These are phyloP conservation scores for Naematelia encephala DNA, from an alignment of 768 basidiomycete species.

Conservation along the genomic window DNA sequence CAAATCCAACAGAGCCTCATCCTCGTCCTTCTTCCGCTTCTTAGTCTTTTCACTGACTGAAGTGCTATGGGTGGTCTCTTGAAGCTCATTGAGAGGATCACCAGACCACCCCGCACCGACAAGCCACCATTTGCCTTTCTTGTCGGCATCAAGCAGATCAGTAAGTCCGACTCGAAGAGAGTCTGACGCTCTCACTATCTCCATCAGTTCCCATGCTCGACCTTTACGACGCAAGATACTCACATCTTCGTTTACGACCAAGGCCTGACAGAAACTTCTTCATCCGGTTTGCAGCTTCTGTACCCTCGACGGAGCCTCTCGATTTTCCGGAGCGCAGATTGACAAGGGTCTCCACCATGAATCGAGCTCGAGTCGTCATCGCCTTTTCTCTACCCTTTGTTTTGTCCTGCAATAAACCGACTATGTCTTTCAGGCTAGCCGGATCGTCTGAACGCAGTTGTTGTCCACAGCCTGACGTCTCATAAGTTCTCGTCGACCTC, in stretches of 20 bases:
- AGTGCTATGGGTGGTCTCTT: conserved; percentile 29
- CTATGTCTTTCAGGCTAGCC: conserved; percentile 83
- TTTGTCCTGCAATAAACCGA: conserved; percentile 73
- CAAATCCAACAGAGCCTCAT: conserved; percentile 62
- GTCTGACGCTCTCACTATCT: conserved; percentile 59
- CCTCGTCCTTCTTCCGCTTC: conserved; percentile 39
- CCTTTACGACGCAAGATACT: conserved; percentile 48
- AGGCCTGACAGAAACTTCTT: conserved; percentile 79
- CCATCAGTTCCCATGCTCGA: neutral
- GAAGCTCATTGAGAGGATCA: conserved; percentile 72
- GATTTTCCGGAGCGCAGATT: conserved; percentile 90
- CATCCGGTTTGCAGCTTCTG: conserved; percentile 76
- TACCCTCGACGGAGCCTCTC: conserved; percentile 60
- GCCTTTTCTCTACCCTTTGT: conserved; percentile 56
- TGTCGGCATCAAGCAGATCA: conserved; percentile 80
- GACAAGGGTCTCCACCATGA: conserved; percentile 90
- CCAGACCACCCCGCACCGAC: conserved; percentile 95
- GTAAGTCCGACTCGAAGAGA: conserved; percentile 76
- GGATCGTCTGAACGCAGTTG: conserved; percentile 92
- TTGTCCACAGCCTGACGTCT: conserved; percentile 71
- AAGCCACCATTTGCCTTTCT: conserved; percentile 96
- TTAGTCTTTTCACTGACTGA: conserved; percentile 19
- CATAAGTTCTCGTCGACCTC: neutral
- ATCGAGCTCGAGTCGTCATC: conserved; percentile 67
- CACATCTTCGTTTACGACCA: conserved; percentile 66